Percentiles rank a stretch among this genome's conserved stretches.
Conservation (phyloP, 345 rosid genomes). For the Citrus australasica region DNA sequence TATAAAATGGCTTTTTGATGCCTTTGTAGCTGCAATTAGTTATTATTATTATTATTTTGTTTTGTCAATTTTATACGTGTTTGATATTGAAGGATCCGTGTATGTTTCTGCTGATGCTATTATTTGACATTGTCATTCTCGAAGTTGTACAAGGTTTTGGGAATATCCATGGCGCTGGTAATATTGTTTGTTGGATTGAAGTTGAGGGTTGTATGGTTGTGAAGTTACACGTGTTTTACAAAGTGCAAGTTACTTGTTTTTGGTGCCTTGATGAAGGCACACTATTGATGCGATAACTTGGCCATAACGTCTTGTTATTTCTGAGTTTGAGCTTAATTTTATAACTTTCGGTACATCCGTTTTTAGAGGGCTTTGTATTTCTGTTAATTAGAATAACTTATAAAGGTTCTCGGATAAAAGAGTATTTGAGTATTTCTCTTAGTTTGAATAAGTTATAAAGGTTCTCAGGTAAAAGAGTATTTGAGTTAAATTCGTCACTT, state of each 20-base stretch:
- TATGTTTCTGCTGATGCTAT: not conserved
- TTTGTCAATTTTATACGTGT: constrained; percentile 12
- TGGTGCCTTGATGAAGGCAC: not conserved
- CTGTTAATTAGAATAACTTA: no score
- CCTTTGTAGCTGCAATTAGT: constrained; percentile 12
- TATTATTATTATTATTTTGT: not conserved
- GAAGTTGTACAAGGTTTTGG: not conserved
- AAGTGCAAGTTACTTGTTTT: not conserved
- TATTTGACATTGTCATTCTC: not conserved
- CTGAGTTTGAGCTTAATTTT: not conserved
- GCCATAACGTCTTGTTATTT: not conserved
- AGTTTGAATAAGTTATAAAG: no score
- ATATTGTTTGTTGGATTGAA: not conserved
- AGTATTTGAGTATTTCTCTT: no score
- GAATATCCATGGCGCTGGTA: not conserved
- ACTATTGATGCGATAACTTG: not conserved
- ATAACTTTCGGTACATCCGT: no score
- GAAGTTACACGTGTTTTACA: not conserved
- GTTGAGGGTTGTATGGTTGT: not conserved
- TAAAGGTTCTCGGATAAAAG: no score
- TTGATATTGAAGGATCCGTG: not conserved
- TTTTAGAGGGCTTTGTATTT: no score
- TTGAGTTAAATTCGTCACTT: no score
- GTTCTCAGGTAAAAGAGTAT: no score
- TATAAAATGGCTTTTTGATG: constrained; percentile 31